A percentile compares a stretch with the other conserved stretches of the same genome.
Conservation (phyloP, 495 filamentous ascomycete species). For the Penicillium maclennaniae region DNA sequence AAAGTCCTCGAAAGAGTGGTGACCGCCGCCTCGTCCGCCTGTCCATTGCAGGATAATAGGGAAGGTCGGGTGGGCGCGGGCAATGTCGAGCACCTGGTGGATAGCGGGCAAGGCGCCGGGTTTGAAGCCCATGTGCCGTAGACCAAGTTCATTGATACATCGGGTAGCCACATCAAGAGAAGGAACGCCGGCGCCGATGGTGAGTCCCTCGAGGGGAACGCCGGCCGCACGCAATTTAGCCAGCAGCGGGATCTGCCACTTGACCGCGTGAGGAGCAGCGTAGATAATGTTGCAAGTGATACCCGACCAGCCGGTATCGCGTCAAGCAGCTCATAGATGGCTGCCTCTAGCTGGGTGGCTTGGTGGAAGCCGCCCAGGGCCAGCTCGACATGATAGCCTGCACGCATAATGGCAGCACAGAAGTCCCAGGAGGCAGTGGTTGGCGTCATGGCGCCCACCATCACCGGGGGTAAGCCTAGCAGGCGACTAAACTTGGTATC, state of each 20-base stretch:
- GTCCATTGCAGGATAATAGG: slow-evolving; percentile 51
- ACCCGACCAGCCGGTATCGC: slow-evolving; percentile 88
- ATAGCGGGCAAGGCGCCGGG: slow-evolving; percentile 44
- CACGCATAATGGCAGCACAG: slow-evolving; percentile 91
- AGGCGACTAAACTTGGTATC: slow-evolving; percentile 97
- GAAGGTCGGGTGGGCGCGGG: slow-evolving; percentile 42
- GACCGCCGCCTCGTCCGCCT: slow-evolving; percentile 48
- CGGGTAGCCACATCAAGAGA: slow-evolving; percentile 43
- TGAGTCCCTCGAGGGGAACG: slow-evolving; percentile 86
- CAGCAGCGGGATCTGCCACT: slow-evolving; percentile 93
- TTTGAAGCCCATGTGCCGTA: slow-evolving; percentile 50
- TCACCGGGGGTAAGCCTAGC: slow-evolving; percentile 80
- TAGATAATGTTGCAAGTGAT: slow-evolving; percentile 96
- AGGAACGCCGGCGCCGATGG: slow-evolving; percentile 49
- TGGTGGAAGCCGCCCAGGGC: slow-evolving; percentile 92
- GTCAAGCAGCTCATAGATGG: slow-evolving; percentile 82
- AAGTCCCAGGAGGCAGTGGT: slow-evolving; percentile 94
- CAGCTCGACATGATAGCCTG: slow-evolving; percentile 90
- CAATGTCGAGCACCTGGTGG: slow-evolving; percentile 44
- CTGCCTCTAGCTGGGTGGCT: slow-evolving; percentile 85
- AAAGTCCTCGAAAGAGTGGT: slow-evolving; percentile 52
- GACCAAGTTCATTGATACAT: slow-evolving; percentile 43
- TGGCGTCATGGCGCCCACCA: slow-evolving; percentile 96
- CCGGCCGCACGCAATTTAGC: slow-evolving; percentile 79
- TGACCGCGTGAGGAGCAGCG: slow-evolving; percentile 93